phyloP scores from a whole-genome alignment of 192 early-diverging fungal species.

The Coemansia sp. region DNA sequence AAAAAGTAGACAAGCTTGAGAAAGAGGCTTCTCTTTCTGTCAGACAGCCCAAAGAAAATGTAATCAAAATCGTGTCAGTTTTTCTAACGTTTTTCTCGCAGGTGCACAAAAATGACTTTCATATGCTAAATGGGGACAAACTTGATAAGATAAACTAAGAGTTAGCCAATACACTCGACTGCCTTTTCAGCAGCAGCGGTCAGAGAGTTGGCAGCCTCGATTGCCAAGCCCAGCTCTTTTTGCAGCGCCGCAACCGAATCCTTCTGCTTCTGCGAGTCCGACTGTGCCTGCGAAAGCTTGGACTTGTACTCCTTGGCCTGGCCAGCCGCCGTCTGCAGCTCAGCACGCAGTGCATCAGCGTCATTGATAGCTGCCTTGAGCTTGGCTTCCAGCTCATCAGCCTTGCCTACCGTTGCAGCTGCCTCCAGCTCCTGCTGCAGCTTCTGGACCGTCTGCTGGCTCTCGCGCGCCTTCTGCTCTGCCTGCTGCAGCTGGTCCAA shows the following conservation, averaged over 20 bases:
- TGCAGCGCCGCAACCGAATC: slow-evolving; percentile 13
- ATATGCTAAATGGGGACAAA: neutral
- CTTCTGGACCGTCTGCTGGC: slow-evolving; percentile 8
- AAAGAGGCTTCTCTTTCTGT: too few species aligned
- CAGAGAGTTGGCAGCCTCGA: slow-evolving; percentile 33
- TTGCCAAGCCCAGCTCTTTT: slow-evolving; percentile 34
- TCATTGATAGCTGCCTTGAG: slow-evolving; percentile 16
- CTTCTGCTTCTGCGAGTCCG: slow-evolving; percentile 15
- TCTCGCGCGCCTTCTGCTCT: slow-evolving; percentile 13
- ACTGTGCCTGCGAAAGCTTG: slow-evolving; percentile 18
- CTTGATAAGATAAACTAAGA: neutral
- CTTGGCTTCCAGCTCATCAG: slow-evolving; percentile 14
- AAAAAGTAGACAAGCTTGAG: too few species aligned
- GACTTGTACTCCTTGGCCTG: slow-evolving; percentile 27
- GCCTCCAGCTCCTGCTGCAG: slow-evolving; percentile 18
- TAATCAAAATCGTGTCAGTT: neutral
- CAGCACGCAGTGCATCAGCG: slow-evolving; percentile 19
- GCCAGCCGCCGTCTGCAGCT: slow-evolving; percentile 13
- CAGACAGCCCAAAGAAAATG: too few species aligned
- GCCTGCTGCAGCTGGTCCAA: slow-evolving; percentile 17
- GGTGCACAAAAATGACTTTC: neutral
- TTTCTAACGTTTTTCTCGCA: neutral
- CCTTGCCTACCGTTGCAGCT: slow-evolving; percentile 2
- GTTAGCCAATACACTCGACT: slow-evolving; percentile 19
- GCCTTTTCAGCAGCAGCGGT: slow-evolving; percentile 49